A percentile compares a stretch with the other conserved stretches of the same genome.
Evolutionary conservation across 306 rosid genomes (phyloP).

Genomic region (Fragaria ananassa): DNA sequence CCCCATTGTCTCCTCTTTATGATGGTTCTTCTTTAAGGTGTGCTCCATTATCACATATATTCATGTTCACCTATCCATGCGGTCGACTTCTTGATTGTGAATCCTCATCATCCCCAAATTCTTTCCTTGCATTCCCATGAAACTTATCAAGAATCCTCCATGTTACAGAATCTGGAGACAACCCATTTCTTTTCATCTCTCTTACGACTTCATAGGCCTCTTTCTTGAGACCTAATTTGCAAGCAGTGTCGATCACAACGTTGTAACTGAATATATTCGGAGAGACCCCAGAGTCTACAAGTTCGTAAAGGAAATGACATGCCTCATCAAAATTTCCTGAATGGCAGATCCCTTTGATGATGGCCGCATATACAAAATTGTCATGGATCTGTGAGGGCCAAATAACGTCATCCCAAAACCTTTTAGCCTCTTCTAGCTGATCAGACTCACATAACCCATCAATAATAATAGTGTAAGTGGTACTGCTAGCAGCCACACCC

Average conservation of each 20-base stretch:
- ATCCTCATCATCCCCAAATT: slow-evolving; percentile 24
- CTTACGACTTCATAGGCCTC: slow-evolving; percentile 68
- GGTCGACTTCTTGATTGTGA: slow-evolving; percentile 13
- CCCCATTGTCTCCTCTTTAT: not conserved
- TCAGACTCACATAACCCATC: slow-evolving; percentile 58
- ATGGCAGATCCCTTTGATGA: slow-evolving; percentile 72
- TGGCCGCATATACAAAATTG: slow-evolving; percentile 69
- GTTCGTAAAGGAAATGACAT: slow-evolving; percentile 73
- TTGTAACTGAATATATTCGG: slow-evolving; percentile 76
- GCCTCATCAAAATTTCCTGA: slow-evolving; percentile 56
- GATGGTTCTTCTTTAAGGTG: not conserved
- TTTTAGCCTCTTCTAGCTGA: slow-evolving; percentile 70
- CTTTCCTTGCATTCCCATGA: slow-evolving; percentile 29
- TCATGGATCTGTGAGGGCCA: slow-evolving; percentile 87
- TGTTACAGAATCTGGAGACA: slow-evolving; percentile 73
- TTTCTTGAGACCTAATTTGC: slow-evolving; percentile 50
- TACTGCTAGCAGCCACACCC: slow-evolving; percentile 48
- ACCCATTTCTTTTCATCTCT: slow-evolving; percentile 80
- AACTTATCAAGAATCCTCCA: slow-evolving; percentile 88
- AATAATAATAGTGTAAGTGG: slow-evolving; percentile 55
- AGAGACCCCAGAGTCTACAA: slow-evolving; percentile 70
- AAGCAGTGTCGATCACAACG: slow-evolving; percentile 65
- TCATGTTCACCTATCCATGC: not conserved
- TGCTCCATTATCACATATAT: slow-evolving; percentile 2
- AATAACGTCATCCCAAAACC: slow-evolving; percentile 67